Evolutionary conservation across 129 eudicot genomes (phyloP).

Genomic region (Calendula officinalis): DNA sequence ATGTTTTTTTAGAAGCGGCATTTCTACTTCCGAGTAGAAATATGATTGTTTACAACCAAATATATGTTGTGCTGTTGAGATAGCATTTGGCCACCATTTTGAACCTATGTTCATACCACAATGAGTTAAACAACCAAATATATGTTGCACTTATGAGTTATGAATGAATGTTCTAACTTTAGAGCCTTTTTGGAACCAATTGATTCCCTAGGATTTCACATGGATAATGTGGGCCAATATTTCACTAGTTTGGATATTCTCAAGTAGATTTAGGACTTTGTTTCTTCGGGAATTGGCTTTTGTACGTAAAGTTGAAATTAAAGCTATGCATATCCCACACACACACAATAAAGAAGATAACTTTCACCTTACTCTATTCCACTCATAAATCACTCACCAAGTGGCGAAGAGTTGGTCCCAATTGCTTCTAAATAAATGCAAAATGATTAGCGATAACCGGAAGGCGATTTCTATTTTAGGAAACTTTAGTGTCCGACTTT

Average conservation of each 20-base stretch:
- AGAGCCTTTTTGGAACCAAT: conserved; percentile 10
- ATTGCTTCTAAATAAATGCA: background rate
- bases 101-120: conserved; percentile 1
- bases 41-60: no score
- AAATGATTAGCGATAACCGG: conserved; percentile 2
- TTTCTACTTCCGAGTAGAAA: no score
- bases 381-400: conserved; percentile 12
- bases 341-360: conserved; percentile 17
- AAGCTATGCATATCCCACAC: conserved; percentile 10
- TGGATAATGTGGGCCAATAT: conserved; percentile 22
- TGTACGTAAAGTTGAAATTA: conserved; percentile 18
- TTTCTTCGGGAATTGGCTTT: conserved; percentile 19
- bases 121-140: background rate
- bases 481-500: background rate
- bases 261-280: conserved; percentile 12
- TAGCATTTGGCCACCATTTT: no score
- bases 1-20: no score
- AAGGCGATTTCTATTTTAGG: background rate
- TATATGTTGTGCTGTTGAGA: no score
- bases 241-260: background rate
- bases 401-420: conserved; percentile 14
- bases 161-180: conserved; percentile 17
- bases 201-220: background rate
- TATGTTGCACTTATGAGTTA: conserved; percentile 6
- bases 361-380: conserved; percentile 23